Conservation (phyloP, 75 land plant genomes). For the Cunninghamia lanceolata region DNA sequence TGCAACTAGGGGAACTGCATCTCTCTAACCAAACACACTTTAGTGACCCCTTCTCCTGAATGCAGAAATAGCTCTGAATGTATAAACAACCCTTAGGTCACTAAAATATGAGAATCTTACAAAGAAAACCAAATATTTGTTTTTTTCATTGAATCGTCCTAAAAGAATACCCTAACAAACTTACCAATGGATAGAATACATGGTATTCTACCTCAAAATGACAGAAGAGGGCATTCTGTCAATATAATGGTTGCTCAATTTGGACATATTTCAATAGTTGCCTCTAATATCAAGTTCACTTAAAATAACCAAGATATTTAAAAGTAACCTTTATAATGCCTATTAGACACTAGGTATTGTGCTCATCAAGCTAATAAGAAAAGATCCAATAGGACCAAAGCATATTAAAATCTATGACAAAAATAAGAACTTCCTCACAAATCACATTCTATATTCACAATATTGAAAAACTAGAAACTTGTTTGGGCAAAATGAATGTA, state of each 20-base stretch:
- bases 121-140: background rate
- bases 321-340: background rate
- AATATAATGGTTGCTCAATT: background rate
- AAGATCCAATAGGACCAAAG: background rate
- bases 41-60: background rate
- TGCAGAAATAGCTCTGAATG: background rate
- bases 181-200: background rate
- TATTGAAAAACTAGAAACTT: background rate
- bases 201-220: too few relatives aligned
- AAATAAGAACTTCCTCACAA: background rate
- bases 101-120: background rate
- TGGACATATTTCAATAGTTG: background rate
- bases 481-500: background rate
- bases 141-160: background rate
- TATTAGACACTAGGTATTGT: background rate
- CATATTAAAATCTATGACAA: background rate
- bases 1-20: too few relatives aligned
- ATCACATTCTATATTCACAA: background rate
- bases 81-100: background rate
- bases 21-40: background rate
- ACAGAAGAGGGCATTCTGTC: background rate
- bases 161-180: background rate
- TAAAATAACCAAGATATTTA: background rate
- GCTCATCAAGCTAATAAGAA: background rate
- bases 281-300: background rate